Percentiles rank a stretch among this genome's conserved stretches.
Conservation (phyloP, 345 rosid genomes). For the Populus davidiana region DNA sequence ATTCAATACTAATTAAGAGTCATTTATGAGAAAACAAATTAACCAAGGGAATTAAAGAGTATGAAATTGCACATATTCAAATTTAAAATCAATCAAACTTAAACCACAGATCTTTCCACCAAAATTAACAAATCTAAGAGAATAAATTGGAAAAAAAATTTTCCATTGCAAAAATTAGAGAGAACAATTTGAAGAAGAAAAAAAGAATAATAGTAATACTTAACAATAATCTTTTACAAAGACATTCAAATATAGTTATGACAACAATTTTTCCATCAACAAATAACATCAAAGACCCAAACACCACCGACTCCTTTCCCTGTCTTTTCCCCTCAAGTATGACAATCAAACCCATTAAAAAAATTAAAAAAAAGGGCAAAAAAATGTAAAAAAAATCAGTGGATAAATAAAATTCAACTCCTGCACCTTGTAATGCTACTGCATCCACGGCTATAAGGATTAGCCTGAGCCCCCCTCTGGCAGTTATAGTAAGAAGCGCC, state of each 20-base stretch:
- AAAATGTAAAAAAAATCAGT: not conserved
- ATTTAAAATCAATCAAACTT: not conserved
- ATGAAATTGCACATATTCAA: not conserved
- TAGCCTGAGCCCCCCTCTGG: conserved; percentile 64
- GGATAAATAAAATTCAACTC: conserved; percentile 9
- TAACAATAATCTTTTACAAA: conserved; percentile 12
- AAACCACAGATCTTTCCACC: not conserved
- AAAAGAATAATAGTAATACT: not conserved
- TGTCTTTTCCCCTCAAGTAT: not conserved
- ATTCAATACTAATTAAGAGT: not conserved
- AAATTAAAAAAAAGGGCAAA: not conserved
- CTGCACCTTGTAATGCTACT: conserved; percentile 85
- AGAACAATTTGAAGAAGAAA: not conserved
- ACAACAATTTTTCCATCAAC: conserved; percentile 6
- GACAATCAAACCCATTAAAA: not conserved
- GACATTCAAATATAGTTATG: conserved; percentile 1
- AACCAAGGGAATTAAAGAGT: not conserved
- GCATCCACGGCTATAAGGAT: conserved; percentile 90
- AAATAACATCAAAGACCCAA: conserved; percentile 1
- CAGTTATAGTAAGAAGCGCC: conserved; percentile 98
- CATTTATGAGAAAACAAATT: not conserved
- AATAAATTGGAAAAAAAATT: too few species aligned
- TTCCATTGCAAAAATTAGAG: not conserved
- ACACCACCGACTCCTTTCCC: not conserved
- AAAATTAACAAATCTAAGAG: not conserved